phyloP scores from a whole-genome alignment of 2,329 filamentous ascomycete genomes.

The Curvularia sp. region DNA sequence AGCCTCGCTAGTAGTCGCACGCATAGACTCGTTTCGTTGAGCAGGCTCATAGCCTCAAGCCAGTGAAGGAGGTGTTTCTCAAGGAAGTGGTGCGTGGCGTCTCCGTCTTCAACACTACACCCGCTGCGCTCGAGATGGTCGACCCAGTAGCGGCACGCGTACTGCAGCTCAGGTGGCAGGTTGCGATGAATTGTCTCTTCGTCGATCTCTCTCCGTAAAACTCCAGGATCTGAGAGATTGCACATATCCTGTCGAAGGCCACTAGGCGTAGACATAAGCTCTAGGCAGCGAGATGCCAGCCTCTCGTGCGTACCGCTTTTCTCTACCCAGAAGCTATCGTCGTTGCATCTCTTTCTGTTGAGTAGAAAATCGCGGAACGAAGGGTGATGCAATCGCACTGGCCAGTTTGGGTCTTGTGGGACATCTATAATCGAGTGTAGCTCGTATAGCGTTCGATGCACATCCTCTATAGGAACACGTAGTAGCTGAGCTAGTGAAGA shows the following conservation, averaged over 20 bases:
- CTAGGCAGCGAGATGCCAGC: background rate
- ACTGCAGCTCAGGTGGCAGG: background rate
- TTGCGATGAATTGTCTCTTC: too few relatives aligned
- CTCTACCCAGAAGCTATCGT: background rate
- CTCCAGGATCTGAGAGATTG: too few relatives aligned
- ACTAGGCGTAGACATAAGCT: background rate
- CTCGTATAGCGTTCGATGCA: background rate
- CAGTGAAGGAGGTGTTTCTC: background rate
- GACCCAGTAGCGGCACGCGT: background rate
- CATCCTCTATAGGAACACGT: background rate
- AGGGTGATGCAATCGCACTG: background rate
- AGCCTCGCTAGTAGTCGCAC: too few relatives aligned
- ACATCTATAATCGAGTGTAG: background rate
- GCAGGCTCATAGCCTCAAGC: too few relatives aligned
- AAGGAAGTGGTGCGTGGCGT: background rate
- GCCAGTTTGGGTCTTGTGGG: background rate
- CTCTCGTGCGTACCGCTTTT: background rate
- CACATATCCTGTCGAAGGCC: background rate
- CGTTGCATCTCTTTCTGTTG: background rate
- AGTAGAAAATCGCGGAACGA: background rate
- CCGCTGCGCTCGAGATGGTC: background rate
- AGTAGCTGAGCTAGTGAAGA: slow-evolving; percentile 1
- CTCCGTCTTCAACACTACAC: background rate
- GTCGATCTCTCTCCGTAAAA: background rate
- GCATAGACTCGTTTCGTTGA: too few relatives aligned